These are phyloP conservation scores for Alliaria petiolata DNA, from an alignment of 345 rosid genomes.

Conservation along the genomic window DNA sequence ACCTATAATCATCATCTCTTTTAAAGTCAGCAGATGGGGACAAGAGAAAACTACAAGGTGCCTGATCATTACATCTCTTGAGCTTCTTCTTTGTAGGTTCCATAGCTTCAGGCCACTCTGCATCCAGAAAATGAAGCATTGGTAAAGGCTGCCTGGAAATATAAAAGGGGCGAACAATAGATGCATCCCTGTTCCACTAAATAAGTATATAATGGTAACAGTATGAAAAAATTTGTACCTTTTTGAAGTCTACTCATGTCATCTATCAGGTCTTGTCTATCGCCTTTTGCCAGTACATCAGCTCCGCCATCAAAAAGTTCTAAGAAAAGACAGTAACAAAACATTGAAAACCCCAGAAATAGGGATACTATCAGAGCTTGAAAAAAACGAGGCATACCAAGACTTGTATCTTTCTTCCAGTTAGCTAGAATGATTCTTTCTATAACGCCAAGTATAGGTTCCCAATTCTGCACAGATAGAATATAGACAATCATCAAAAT, in stretches of 20 bases:
- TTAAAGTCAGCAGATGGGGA: constrained; percentile 26
- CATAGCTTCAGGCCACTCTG: constrained; percentile 31
- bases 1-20: constrained; percentile 25
- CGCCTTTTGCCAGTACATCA: constrained; percentile 33
- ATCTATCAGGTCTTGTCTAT: constrained; percentile 22
- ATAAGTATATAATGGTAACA: neutral
- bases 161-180: neutral
- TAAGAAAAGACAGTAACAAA: constrained; percentile 20
- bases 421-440: constrained; percentile 50
- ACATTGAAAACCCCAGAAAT: neutral
- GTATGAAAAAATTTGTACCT: constrained; percentile 20
- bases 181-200: neutral
- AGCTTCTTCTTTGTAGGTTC: constrained; percentile 39
- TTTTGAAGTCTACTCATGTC: constrained; percentile 2
- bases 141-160: neutral
- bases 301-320: constrained; percentile 25
- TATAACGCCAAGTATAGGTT: constrained; percentile 48
- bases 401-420: constrained; percentile 45
- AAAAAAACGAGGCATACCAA: constrained; percentile 38
- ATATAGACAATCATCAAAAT: neutral
- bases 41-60: constrained; percentile 28
- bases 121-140: constrained; percentile 33
- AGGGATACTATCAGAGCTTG: constrained; percentile 14
- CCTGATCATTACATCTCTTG: constrained; percentile 35
- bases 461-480: constrained; percentile 64